These are phyloP conservation scores for Endocladia muricata DNA, from an alignment of 31 red algal genomes.

Conservation along the genomic window DNA sequence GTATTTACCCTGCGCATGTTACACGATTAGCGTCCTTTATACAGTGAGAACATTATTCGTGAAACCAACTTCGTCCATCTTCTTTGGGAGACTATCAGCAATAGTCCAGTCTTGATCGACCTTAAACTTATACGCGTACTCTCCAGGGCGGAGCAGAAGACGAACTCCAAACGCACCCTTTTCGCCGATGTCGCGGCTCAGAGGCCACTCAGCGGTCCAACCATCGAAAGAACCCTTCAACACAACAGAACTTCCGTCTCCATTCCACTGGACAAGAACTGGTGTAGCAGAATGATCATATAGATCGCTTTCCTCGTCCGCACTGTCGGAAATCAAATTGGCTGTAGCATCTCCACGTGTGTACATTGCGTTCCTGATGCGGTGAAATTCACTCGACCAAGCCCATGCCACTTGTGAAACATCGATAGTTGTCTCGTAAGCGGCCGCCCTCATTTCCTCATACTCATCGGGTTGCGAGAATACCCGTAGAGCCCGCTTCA, in stretches of 20 bases:
- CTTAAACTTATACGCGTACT: constrained; percentile 89
- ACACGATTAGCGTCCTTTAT: too few species aligned
- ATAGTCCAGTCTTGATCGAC: constrained; percentile 89
- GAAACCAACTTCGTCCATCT: constrained; percentile 60
- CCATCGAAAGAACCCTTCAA: constrained; percentile 98
- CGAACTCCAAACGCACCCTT: constrained; percentile 36
- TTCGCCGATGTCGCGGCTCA: constrained; percentile 38
- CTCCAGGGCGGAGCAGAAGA: constrained; percentile 78
- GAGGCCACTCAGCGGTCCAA: constrained; percentile 88
- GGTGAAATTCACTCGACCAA: constrained; percentile 95
- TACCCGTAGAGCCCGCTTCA: constrained; percentile 92
- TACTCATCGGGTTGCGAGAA: constrained; percentile 91
- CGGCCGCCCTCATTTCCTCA: constrained; percentile 68
- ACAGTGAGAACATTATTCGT: constrained; percentile 79
- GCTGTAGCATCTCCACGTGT: constrained; percentile 58
- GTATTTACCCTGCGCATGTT: too few species aligned
- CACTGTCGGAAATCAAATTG: constrained; percentile 28
- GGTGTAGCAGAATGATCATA: constrained; percentile 53
- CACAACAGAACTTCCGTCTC: constrained; percentile 50
- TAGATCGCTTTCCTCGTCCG: constrained; percentile 43
- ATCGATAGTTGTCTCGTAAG: constrained; percentile 89
- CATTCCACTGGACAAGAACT: constrained; percentile 58
- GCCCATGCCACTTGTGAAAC: constrained; percentile 95
- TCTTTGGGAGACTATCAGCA: constrained; percentile 40
- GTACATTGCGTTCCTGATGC: constrained; percentile 86